These are phyloP conservation scores for Fusarium zealandicum DNA, from an alignment of 2,329 filamentous ascomycete species.

Conservation along the genomic window DNA sequence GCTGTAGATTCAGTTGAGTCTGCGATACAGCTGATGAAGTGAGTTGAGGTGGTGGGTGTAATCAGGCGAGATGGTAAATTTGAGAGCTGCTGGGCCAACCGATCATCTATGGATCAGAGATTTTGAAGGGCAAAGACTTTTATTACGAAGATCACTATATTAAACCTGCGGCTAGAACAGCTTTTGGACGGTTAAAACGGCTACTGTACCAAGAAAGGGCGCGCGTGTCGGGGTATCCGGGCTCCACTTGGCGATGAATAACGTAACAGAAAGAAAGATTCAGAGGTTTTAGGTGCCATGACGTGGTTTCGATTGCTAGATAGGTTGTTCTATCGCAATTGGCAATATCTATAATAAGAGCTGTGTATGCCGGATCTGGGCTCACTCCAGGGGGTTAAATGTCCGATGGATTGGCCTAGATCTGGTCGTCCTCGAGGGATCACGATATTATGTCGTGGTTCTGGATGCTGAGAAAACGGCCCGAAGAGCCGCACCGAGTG, in stretches of 20 bases:
- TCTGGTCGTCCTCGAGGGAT: too few relatives aligned
- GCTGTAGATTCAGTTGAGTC: neutral
- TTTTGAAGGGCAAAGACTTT: neutral
- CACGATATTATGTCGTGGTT: neutral
- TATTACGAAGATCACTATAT: neutral
- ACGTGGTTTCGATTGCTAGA: neutral
- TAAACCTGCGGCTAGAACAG: neutral
- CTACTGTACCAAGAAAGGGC: neutral
- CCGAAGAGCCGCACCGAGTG: neutral
- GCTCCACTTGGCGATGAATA: neutral
- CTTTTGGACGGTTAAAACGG: neutral
- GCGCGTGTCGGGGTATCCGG: neutral
- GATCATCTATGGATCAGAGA: neutral
- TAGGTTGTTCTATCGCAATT: neutral
- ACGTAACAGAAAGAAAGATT: neutral
- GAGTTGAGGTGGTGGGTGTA: too few relatives aligned
- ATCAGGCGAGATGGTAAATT: neutral
- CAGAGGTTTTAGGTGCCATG: neutral
- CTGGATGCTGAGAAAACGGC: neutral
- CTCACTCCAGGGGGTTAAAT: too few relatives aligned
- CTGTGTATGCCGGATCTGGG: too few relatives aligned
- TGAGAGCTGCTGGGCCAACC: too few relatives aligned
- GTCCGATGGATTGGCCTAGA: too few relatives aligned
- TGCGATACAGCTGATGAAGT: neutral
- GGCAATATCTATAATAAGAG: neutral